These are phyloP conservation scores for Picochlorum sp. DNA, from an alignment of 139 green algal species.

Conservation along the genomic window DNA sequence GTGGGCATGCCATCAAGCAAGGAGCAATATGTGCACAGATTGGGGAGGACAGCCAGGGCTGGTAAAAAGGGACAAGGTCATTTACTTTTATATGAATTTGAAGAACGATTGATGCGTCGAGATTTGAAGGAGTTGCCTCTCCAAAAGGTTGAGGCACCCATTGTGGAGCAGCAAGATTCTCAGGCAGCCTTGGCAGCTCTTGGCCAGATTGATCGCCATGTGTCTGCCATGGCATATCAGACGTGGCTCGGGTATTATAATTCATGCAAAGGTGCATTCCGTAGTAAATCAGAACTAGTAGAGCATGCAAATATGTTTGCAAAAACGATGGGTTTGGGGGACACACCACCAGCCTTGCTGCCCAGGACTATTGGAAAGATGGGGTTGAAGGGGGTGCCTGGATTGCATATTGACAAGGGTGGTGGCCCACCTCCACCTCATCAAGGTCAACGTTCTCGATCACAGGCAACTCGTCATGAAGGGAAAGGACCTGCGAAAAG, in stretches of 20 bases:
- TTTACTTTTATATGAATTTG: slow-evolving; percentile 57
- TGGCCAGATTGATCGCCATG: slow-evolving; percentile 14
- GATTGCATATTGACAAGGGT: slow-evolving; percentile 27
- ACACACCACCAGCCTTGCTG: slow-evolving; percentile 51
- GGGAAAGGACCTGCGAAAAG: no score
- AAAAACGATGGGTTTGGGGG: slow-evolving; percentile 30
- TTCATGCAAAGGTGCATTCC: slow-evolving; percentile 32
- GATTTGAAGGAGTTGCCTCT: slow-evolving; percentile 12
- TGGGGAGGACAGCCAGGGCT: slow-evolving; percentile 64
- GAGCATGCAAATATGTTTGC: slow-evolving; percentile 51
- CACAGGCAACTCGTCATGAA: neutral
- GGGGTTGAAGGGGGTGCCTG: slow-evolving; percentile 72
- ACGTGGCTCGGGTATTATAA: slow-evolving; percentile 85
- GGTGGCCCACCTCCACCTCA: neutral
- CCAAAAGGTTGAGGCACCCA: neutral
- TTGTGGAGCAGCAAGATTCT: neutral
- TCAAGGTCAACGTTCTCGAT: neutral
- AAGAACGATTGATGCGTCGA: slow-evolving; percentile 17
- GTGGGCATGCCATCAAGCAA: slow-evolving; percentile 39
- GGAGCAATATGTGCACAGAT: slow-evolving; percentile 74
- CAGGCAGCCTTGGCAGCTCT: slow-evolving; percentile 11
- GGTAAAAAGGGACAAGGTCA: slow-evolving; percentile 52
- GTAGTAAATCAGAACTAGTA: slow-evolving; percentile 54
- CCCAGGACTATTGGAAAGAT: slow-evolving; percentile 84
- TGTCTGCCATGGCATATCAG: slow-evolving; percentile 47